A percentile compares a stretch with the other conserved stretches of the same genome.
These are phyloP conservation scores for Pseudocercospora musae DNA, from an alignment of 2,329 filamentous ascomycete species.

Conservation along the genomic window DNA sequence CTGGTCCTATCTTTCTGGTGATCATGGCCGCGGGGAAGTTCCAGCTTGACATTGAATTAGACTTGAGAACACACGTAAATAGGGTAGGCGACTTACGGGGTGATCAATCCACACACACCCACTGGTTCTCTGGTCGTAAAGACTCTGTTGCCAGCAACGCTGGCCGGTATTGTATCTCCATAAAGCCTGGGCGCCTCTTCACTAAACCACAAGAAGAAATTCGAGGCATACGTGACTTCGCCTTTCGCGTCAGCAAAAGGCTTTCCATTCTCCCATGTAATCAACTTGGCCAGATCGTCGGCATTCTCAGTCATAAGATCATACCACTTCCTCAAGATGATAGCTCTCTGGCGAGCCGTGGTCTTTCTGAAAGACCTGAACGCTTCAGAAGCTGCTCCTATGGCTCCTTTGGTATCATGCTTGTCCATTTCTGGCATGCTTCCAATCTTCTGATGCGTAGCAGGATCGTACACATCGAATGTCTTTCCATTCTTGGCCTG, in stretches of 20 bases:
- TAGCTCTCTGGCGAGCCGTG: slow-evolving; percentile 71
- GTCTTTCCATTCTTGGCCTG: slow-evolving; percentile 82
- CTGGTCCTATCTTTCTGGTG: slow-evolving; percentile 17
- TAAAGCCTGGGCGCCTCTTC: slow-evolving; percentile 73
- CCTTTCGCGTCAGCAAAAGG: slow-evolving; percentile 70
- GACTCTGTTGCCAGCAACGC: slow-evolving; percentile 68
- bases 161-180: slow-evolving; percentile 71
- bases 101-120: slow-evolving; percentile 78
- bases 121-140: slow-evolving; percentile 79
- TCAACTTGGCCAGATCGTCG: slow-evolving; percentile 76
- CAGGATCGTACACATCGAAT: slow-evolving; percentile 86
- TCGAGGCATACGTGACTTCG: slow-evolving; percentile 69
- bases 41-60: slow-evolving; percentile 51
- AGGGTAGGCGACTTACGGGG: slow-evolving; percentile 51
- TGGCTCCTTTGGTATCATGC: slow-evolving; percentile 75
- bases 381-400: slow-evolving; percentile 75
- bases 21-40: slow-evolving; percentile 62
- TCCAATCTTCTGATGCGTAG: slow-evolving; percentile 76
- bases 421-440: slow-evolving; percentile 79
- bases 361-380: slow-evolving; percentile 67
- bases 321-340: slow-evolving; percentile 76
- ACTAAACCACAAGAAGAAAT: slow-evolving; percentile 77
- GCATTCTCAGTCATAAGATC: slow-evolving; percentile 73
- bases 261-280: slow-evolving; percentile 90
- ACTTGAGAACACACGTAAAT: not conserved